phyloP scores from a whole-genome alignment of 768 basidiomycete species.

The Tephrocybe sp. region DNA sequence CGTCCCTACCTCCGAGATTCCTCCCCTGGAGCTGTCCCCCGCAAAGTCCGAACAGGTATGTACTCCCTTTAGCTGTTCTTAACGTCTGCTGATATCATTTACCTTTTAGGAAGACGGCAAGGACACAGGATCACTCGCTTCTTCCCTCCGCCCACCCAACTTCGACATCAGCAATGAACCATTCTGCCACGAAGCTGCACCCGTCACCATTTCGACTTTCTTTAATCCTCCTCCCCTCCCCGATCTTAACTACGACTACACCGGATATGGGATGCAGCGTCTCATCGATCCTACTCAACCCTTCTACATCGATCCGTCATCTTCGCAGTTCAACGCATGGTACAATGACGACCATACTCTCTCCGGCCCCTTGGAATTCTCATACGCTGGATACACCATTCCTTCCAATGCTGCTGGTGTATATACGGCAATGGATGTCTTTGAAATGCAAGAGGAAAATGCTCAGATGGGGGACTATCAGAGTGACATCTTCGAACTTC shows the following conservation, averaged over 20 bases:
- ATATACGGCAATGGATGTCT: background rate
- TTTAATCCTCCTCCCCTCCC: constrained; percentile 3
- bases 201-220: constrained; percentile 1
- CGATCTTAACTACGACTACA: constrained; percentile 2
- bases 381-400: background rate
- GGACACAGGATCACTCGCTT: background rate
- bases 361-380: constrained; percentile 3
- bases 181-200: constrained; percentile 13
- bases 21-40: constrained; percentile 19
- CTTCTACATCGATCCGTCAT: background rate
- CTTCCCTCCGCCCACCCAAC: constrained; percentile 14
- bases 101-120: constrained; percentile 2
- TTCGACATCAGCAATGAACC: constrained; percentile 18
- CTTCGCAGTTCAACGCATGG: background rate
- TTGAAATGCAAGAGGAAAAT: background rate
- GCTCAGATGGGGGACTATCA: background rate
- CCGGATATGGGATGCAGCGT: background rate
- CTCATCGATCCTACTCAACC: background rate
- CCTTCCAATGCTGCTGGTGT: background rate
- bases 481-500: too few species aligned
- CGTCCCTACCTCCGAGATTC: constrained; percentile 23
- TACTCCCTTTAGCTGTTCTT: background rate
- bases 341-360: background rate
- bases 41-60: constrained; percentile 15
- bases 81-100: background rate